These are phyloP conservation scores for Penicillium salamii DNA, from an alignment of 495 filamentous ascomycete species.

Conservation along the genomic window DNA sequence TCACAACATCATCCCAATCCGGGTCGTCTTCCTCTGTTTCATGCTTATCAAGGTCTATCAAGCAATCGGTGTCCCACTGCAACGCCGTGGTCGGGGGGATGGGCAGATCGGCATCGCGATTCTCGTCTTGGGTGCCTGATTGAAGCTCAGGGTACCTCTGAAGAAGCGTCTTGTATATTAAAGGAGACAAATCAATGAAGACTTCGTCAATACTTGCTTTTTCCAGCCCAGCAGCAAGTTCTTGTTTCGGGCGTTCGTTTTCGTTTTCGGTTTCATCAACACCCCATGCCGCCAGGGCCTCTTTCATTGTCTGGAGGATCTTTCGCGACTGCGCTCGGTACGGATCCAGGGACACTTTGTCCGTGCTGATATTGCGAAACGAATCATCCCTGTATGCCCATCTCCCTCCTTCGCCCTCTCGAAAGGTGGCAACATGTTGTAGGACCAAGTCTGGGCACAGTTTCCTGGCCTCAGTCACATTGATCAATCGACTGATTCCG, in stretches of 20 bases:
- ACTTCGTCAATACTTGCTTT: slow-evolving; percentile 92
- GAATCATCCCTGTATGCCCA: slow-evolving; percentile 92
- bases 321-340: slow-evolving; percentile 82
- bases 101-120: slow-evolving; percentile 69
- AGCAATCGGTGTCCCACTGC: slow-evolving; percentile 72
- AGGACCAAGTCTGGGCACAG: slow-evolving; percentile 78
- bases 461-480: slow-evolving; percentile 79
- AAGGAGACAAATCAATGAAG: slow-evolving; percentile 83
- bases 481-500: slow-evolving; percentile 72
- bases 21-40: slow-evolving; percentile 78
- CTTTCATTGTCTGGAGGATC: slow-evolving; percentile 81
- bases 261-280: slow-evolving; percentile 11
- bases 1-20: slow-evolving; percentile 94
- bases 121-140: slow-evolving; percentile 61
- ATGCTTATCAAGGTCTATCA: slow-evolving; percentile 70
- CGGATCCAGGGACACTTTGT: slow-evolving; percentile 92
- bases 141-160: slow-evolving; percentile 74
- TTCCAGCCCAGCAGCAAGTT: slow-evolving; percentile 57
- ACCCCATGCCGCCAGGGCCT: slow-evolving; percentile 49
- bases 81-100: slow-evolving; percentile 70
- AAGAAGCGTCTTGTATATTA: slow-evolving; percentile 73
- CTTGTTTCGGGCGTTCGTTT: slow-evolving; percentile 53
- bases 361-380: slow-evolving; percentile 67
- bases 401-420: slow-evolving; percentile 75
- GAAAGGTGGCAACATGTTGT: slow-evolving; percentile 95